Evolutionary conservation across 805 yeast genomes (phyloP).

Genomic region (Yamadazyma takamatsuzukensis): DNA sequence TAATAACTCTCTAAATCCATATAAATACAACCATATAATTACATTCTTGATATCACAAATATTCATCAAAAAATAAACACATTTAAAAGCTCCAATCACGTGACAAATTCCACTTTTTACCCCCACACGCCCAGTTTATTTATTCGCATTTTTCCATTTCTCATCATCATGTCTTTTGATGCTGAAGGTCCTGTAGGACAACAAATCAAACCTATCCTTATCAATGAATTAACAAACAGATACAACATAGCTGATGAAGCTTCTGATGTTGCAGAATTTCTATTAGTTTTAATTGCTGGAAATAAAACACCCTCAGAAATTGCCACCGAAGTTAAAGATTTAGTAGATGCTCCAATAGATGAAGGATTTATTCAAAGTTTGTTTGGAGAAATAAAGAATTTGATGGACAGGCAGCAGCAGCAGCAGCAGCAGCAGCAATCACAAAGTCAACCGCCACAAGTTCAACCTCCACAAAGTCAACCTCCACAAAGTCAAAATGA

Average conservation of each 20-base stretch:
- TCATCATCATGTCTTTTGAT: slow-evolving; percentile 33
- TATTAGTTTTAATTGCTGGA: slow-evolving; percentile 66
- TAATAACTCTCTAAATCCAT: no score
- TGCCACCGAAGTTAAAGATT: slow-evolving; percentile 53
- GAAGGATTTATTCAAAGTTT: slow-evolving; percentile 54
- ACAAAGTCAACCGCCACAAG: slow-evolving; percentile 7
- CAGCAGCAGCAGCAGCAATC: slow-evolving; percentile 10
- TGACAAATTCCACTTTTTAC: no score
- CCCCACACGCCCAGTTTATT: no score
- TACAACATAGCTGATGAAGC: slow-evolving; percentile 38
- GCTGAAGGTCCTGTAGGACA: slow-evolving; percentile 39
- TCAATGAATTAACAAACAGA: slow-evolving; percentile 32
- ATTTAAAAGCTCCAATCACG: no score
- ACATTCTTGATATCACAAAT: no score
- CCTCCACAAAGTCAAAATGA: slow-evolving; percentile 5
- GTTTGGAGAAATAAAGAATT: slow-evolving; percentile 50
- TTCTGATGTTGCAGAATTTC: slow-evolving; percentile 66
- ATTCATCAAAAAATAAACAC: no score
- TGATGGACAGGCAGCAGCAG: slow-evolving; percentile 18
- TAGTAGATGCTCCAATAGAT: slow-evolving; percentile 62
- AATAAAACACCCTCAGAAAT: slow-evolving; percentile 62
- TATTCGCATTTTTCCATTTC: no score
- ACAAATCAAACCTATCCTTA: slow-evolving; percentile 30
- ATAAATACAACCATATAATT: no score
- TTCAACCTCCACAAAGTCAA: slow-evolving; percentile 6